Percentiles rank a stretch among this genome's conserved stretches.
Conservation (phyloP, 331 rosid genomes). For the Quercus phellos region DNA sequence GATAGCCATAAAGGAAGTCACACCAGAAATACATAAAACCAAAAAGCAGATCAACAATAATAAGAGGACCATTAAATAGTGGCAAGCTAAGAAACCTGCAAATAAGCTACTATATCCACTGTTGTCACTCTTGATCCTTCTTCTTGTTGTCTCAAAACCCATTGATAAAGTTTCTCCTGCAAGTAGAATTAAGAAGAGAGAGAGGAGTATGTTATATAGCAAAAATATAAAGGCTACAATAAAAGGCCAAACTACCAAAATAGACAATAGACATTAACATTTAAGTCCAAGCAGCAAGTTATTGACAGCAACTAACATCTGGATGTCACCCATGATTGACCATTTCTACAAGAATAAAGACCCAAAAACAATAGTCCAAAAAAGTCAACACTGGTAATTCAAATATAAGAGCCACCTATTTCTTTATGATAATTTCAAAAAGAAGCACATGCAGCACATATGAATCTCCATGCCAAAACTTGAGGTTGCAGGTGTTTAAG, state of each 20-base stretch:
- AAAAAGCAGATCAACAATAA: background rate
- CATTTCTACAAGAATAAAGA: background rate
- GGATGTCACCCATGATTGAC: background rate
- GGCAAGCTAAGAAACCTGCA: slow-evolving; percentile 34
- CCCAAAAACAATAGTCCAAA: background rate
- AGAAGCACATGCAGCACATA: background rate
- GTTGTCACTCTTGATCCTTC: slow-evolving; percentile 46
- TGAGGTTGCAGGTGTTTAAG: background rate
- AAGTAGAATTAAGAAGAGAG: background rate
- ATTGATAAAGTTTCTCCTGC: slow-evolving; percentile 52
- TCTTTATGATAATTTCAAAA: background rate
- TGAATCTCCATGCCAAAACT: background rate
- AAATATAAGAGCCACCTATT: background rate
- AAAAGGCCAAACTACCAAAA: background rate
- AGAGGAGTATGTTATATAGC: background rate
- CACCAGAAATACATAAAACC: background rate
- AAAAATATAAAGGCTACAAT: background rate
- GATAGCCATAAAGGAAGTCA: background rate
- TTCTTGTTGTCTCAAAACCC: slow-evolving; percentile 51
- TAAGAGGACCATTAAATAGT: background rate
- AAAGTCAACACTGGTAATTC: background rate
- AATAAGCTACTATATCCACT: slow-evolving; percentile 31
- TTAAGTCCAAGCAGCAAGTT: background rate
- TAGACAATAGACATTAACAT: background rate
- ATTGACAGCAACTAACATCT: background rate